phyloP scores from a whole-genome alignment of 2,329 filamentous ascomycete genomes.

The Epichloe brachyelytri region DNA sequence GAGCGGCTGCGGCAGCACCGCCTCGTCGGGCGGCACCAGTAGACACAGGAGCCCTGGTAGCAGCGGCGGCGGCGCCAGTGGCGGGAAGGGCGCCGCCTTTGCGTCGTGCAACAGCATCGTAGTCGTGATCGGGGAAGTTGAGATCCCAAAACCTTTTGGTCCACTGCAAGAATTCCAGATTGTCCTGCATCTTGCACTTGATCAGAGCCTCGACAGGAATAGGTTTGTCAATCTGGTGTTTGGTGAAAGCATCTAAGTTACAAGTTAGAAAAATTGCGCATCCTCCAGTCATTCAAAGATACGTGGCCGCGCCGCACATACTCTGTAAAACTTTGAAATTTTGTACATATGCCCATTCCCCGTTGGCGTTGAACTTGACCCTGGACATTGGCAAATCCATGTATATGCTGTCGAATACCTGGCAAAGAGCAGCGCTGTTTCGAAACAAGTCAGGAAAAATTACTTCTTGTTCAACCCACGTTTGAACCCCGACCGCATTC shows the following conservation, averaged over 20 bases:
- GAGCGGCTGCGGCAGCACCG: conserved; percentile 41
- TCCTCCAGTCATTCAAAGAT: neutral
- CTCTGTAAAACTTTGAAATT: conserved; percentile 98
- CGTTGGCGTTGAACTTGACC: conserved; percentile 97
- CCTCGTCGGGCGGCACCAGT: conserved; percentile 39
- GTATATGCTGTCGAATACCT: conserved; percentile 98
- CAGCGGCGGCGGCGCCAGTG: conserved; percentile 20
- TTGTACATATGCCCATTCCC: conserved; percentile 92
- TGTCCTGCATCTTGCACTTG: conserved; percentile 99
- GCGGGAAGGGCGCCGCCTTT: conserved; percentile 59
- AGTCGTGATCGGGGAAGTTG: conserved; percentile 93
- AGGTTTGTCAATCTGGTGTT: conserved; percentile 78
- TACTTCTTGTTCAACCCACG: neutral
- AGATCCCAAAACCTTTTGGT: conserved; percentile 96
- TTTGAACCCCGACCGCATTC: neutral
- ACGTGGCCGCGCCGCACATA: conserved; percentile 31
- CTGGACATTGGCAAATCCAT: conserved; percentile 86
- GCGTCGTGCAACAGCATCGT: conserved; percentile 76
- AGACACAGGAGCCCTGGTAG: conserved; percentile 35
- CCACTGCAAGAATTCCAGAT: conserved; percentile 97
- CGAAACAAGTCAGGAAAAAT: neutral
- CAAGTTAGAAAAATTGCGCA: conserved; percentile 5
- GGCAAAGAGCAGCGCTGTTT: conserved; percentile 78
- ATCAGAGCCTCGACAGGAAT: conserved; percentile 79
- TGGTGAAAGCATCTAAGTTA: conserved; percentile 60